Conservation (phyloP, 2,329 filamentous ascomycete genomes). For the Cladophialophora psammophila region DNA sequence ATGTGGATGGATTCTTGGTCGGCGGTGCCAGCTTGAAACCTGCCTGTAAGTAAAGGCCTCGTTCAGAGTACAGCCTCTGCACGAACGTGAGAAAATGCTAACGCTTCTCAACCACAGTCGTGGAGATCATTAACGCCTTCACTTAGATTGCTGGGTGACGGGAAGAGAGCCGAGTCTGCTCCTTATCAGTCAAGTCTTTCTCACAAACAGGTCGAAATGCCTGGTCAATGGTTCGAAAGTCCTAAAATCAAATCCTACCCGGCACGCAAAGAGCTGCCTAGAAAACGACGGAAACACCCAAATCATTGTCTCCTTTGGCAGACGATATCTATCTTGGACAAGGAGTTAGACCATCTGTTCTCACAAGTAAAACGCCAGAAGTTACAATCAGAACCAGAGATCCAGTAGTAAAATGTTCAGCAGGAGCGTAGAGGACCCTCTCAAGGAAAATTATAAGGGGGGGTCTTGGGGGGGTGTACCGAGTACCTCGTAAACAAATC, state of each 20-base stretch:
- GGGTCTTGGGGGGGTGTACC: too few relatives aligned
- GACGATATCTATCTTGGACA: background rate
- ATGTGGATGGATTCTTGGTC: conserved; percentile 98
- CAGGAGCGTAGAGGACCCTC: too few relatives aligned
- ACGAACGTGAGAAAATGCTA: conserved; percentile 4
- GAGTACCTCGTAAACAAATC: too few relatives aligned
- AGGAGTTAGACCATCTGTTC: too few relatives aligned
- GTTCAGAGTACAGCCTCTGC: background rate
- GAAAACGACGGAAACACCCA: background rate
- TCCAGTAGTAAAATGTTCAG: background rate
- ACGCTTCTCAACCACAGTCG: conserved; percentile 52
- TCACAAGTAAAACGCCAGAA: background rate
- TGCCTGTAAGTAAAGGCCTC: conserved; percentile 70
- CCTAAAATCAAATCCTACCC: background rate
- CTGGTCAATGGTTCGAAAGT: background rate
- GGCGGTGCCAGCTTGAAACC: conserved; percentile 97
- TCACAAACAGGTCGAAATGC: background rate
- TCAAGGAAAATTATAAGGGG: too few relatives aligned
- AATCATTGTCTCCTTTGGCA: background rate
- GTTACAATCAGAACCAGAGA: background rate
- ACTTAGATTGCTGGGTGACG: conserved; percentile 46
- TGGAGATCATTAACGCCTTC: conserved; percentile 73
- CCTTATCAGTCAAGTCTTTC: background rate
- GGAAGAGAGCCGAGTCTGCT: background rate
- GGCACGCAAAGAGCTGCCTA: background rate